phyloP scores from a whole-genome alignment of 257 asterid genomes.

The Anisodus acutangulus region DNA sequence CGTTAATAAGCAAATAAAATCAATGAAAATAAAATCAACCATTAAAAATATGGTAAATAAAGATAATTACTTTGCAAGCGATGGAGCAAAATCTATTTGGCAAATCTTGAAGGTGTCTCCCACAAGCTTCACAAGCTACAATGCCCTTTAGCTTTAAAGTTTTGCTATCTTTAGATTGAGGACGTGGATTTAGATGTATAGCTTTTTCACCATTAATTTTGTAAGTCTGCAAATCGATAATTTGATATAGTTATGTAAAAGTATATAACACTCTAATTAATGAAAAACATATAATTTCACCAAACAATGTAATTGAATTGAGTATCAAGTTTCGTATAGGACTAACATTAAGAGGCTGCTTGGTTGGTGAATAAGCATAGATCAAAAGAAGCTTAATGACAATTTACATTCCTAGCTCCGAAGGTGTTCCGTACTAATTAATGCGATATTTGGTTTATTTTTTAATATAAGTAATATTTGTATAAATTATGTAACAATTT shows the following conservation, averaged over 20 bases:
- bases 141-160: conserved; percentile 53
- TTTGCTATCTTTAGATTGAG: conserved; percentile 60
- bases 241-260: neutral
- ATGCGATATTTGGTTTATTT: neutral
- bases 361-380: neutral
- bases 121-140: conserved; percentile 64
- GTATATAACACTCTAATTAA: neutral
- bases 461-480: neutral
- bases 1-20: neutral
- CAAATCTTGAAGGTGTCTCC: conserved; percentile 70
- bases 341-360: neutral
- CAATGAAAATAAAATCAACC: neutral
- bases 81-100: conserved; percentile 77
- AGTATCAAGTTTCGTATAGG: neutral
- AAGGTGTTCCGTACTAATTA: neutral
- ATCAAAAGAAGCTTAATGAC: neutral
- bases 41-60: neutral
- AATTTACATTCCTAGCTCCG: neutral
- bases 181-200: conserved; percentile 76
- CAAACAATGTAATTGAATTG: too few relatives aligned
- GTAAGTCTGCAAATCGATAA: conserved; percentile 55
- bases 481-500: neutral
- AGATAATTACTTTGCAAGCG: conserved; percentile 64
- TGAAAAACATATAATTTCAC: neutral
- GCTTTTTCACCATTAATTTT: conserved; percentile 82